Percentiles rank a stretch among this genome's conserved stretches.
phyloP scores from a whole-genome alignment of 495 filamentous ascomycete genomes.

The Aspergillus asperescens region DNA sequence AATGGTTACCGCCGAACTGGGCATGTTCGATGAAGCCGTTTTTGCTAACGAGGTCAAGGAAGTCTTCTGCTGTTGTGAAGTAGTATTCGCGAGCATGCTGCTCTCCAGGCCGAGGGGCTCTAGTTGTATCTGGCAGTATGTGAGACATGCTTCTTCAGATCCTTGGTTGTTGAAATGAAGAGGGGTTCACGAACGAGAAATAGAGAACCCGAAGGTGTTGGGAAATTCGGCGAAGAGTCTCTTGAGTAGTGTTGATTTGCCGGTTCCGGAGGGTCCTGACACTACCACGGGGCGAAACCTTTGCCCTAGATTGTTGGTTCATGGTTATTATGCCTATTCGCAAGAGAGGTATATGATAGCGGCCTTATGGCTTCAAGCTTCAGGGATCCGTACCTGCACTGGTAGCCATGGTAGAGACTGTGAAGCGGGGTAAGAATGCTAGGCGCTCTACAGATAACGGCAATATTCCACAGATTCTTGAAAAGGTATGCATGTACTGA shows the following conservation, averaged over 20 bases:
- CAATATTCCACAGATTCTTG: slow-evolving; percentile 12
- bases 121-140: slow-evolving; percentile 59
- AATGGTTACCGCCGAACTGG: slow-evolving; percentile 79
- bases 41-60: slow-evolving; percentile 60
- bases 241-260: slow-evolving; percentile 83
- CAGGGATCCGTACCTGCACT: slow-evolving; percentile 24
- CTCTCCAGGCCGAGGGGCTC: slow-evolving; percentile 71
- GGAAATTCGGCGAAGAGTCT: slow-evolving; percentile 64
- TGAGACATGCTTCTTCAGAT: background rate
- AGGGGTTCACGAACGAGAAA: slow-evolving; percentile 50
- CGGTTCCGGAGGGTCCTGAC: slow-evolving; percentile 78
- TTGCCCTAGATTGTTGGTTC: slow-evolving; percentile 20
- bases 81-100: slow-evolving; percentile 74
- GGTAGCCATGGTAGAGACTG: slow-evolving; percentile 25
- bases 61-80: slow-evolving; percentile 65
- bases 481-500: slow-evolving; percentile 22
- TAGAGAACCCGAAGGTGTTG: slow-evolving; percentile 70
- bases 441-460: background rate
- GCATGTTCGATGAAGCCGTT: slow-evolving; percentile 86
- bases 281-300: slow-evolving; percentile 69
- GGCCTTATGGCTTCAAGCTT: background rate
- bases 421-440: background rate
- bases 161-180: background rate
- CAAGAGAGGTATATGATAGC: no score
- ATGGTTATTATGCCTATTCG: background rate